Base-by-base conservation (phyloP, 129 eudicot genomes). In the Smallanthus sonchifolius region DNA sequence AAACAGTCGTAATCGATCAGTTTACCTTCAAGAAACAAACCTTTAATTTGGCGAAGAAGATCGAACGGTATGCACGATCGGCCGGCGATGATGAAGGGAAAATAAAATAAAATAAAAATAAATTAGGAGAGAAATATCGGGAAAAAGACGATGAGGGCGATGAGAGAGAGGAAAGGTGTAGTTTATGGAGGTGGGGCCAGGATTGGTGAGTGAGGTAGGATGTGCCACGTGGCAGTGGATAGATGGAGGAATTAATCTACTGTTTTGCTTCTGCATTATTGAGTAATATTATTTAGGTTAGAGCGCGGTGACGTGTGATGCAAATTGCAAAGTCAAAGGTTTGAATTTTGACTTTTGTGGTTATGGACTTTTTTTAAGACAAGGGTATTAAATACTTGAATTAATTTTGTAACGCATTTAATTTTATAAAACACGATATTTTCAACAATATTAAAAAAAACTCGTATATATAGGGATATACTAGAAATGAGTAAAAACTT, bases 171-270 rank as follows among this genome's bases (percentile, higher is more conserved):
- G 60, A 37, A 19, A 59, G 69, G 34, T 28, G 37, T 34, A 24
- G 30, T 24, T 19, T 55, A 9, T 7, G 35, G 74, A 55, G 20
- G 80, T 76, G 77, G 77, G 77, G 7, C 59, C 77, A 17, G 43
- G 13, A 73, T 73, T 59, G 69, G 56, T 59, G 14, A 60, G 80
- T 76, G 75, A 57, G 39, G 75, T 67, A 55, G 49, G 75, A 28
- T 19, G 69, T 67, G 80, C 80, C 80, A 76, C 80, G 80, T 76
- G 80, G 75, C 80, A 19, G 60, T 67, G 42, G 61, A 40, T 36
- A 17, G 60, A 37, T 28, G 56, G 44, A 42, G 10, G 17, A 67
- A 65, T 9, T 66, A 52, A 40, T 39, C 34, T 24, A 24, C 30
- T 24, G 30, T 24, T 24, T 24, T 24, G 30, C 30, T 24, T 24